phyloP scores from a whole-genome alignment of 2,329 filamentous ascomycete genomes.

The Fusarium domesticum region DNA sequence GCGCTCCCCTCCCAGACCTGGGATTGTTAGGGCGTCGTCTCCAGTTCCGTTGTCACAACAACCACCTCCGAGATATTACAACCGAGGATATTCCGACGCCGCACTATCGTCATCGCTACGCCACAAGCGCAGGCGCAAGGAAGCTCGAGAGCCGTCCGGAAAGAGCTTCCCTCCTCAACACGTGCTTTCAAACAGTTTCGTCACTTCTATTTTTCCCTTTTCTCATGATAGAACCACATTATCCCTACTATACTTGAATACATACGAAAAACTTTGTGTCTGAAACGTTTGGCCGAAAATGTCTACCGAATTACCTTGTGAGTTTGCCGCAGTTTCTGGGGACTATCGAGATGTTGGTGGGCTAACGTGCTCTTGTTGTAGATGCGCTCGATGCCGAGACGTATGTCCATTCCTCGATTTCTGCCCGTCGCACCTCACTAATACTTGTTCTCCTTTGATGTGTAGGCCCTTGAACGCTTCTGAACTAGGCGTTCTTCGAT shows the following conservation, averaged over 20 bases:
- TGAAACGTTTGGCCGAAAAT: constrained; percentile 32
- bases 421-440: constrained; percentile 5
- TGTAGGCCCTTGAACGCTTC: constrained; percentile 80
- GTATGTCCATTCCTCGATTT: constrained; percentile 45
- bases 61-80: too few species aligned
- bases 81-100: too few species aligned
- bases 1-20: too few species aligned
- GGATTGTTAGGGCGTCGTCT: too few species aligned
- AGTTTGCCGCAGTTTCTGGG: constrained; percentile 28
- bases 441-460: too few species aligned
- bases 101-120: too few species aligned
- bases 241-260: too few species aligned
- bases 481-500: constrained; percentile 86
- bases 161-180: not conserved
- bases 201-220: too few species aligned
- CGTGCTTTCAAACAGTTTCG: not conserved
- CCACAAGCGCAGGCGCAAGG: too few species aligned
- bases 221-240: too few species aligned
- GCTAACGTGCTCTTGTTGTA: constrained; percentile 37
- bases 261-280: constrained; percentile 2
- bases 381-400: constrained; percentile 98
- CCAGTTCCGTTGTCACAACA: too few species aligned
- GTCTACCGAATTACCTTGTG: constrained; percentile 50
- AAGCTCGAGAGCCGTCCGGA: too few species aligned
- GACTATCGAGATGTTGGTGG: constrained; percentile 4